A percentile compares a stretch with the other conserved stretches of the same genome.
Evolutionary conservation across 1,139 yeast genomes (phyloP).

Genomic region (Suhomyces yuchorum): DNA sequence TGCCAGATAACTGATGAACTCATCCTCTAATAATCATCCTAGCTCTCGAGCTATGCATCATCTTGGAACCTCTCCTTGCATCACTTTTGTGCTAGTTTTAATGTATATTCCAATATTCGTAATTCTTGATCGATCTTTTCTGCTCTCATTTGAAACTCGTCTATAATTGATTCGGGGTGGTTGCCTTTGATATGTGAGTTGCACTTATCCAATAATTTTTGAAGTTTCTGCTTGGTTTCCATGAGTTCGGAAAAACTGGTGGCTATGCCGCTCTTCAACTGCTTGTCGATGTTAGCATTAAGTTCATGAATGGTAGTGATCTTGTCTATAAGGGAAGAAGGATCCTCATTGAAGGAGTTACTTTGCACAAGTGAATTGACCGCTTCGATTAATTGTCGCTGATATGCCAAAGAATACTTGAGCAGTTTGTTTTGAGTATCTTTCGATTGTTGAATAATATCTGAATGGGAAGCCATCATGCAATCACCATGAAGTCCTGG

Average conservation of each 20-base stretch:
- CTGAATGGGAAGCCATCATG: conserved; percentile 26
- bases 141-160: conserved; percentile 24
- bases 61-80: background rate
- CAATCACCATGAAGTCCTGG: background rate
- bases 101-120: conserved; percentile 26
- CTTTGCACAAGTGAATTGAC: conserved; percentile 28
- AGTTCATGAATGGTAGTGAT: conserved; percentile 48
- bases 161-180: conserved; percentile 13
- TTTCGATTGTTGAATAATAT: conserved; percentile 40
- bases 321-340: conserved; percentile 39
- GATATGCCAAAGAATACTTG: conserved; percentile 30
- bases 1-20: background rate
- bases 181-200: conserved; percentile 10
- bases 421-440: conserved; percentile 33
- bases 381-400: conserved; percentile 31
- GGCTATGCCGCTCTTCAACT: conserved; percentile 28
- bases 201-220: conserved; percentile 23
- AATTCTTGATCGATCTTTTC: conserved; percentile 28
- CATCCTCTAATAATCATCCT: background rate
- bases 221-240: conserved; percentile 24
- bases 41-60: background rate
- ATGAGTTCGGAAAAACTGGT: conserved; percentile 26
- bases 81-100: conserved; percentile 13
- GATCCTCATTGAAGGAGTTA: conserved; percentile 29
- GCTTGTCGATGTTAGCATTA: conserved; percentile 40